Evolutionary conservation across 2,329 filamentous ascomycete genomes (phyloP), one percentile per base, ranked within the genome.

Genomic region (Clarireedia homoeocarpa): DNA sequence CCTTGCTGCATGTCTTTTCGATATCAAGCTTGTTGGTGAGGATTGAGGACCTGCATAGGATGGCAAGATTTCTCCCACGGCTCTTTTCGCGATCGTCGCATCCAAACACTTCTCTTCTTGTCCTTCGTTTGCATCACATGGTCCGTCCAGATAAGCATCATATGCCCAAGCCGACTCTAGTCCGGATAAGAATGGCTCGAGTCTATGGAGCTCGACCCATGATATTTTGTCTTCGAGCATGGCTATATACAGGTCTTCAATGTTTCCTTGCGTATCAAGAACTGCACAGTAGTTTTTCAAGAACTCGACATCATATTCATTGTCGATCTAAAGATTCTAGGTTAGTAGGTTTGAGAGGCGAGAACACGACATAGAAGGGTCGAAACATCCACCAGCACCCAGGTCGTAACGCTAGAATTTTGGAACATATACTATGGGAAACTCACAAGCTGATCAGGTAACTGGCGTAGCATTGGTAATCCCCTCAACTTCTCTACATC

Each of bases 201-300:
- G 73, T 36, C 73, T 70, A 53, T 72, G 73, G 30, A 84, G 69
- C 30, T 69, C 66, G 14, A 58, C 49, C 81, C 81, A 84, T 2
- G 78, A 79, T n/a, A 84, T 70, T 6, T 74, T 77, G 55, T 79
- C 75, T 5, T 73, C 65, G 12, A 73, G 70, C 77, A 82, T 79
- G 55, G 80, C 78, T 56, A 84, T 81, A 62, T 84, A 84, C 14
- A 84, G 67, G 20, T 80, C 81, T 61, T 82, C 78, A 24, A 82
- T 77, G 61, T 77, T 79, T 45, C 80, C 81, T 53, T 72, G 74
- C 3, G 72, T 70, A 48, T 81, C 77, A 49, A 76, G 73, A 3
- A 82, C 78, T n/a, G 79, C 81, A 61, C 80, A 83, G 65, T 82
- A 71, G 42, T 71, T 66, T 26, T 71, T 72, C 26, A 84, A 70